Percentiles rank a stretch among this genome's conserved stretches.
Evolutionary conservation across 345 rosid genomes (phyloP).

Genomic region (Crucihimalaya himalaica): DNA sequence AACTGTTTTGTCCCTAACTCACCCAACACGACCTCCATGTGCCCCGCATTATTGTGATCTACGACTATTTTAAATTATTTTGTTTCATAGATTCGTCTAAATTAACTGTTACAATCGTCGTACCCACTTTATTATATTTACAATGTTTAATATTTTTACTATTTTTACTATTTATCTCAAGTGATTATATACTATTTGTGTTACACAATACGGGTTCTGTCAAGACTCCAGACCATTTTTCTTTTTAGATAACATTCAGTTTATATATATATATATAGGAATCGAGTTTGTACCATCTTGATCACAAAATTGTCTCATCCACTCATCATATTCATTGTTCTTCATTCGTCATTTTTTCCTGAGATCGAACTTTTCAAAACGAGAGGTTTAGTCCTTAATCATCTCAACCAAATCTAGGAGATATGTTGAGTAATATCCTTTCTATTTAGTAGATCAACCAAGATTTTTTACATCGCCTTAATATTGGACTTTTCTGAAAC

Average conservation of each 20-base stretch:
- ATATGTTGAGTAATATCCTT: not conserved
- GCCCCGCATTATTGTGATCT: slow-evolving; percentile 34
- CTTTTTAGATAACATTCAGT: not conserved
- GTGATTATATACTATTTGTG: not conserved
- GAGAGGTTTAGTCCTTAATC: too few relatives aligned
- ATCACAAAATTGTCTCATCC: not conserved
- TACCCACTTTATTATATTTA: slow-evolving; percentile 7
- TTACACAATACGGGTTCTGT: not conserved
- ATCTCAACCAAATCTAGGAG: not conserved
- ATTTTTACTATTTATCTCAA: not conserved
- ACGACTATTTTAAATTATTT: not conserved
- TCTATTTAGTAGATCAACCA: not conserved
- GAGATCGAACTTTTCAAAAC: too few relatives aligned
- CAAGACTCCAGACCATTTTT: too few relatives aligned
- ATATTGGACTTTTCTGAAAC: not conserved
- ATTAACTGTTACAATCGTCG: slow-evolving; percentile 8
- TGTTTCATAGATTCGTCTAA: slow-evolving; percentile 14
- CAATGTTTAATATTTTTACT: not conserved
- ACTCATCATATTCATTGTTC: not conserved
- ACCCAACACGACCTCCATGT: slow-evolving; percentile 42
- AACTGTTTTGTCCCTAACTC: slow-evolving; percentile 43
- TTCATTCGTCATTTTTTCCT: not conserved
- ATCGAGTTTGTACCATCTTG: not conserved
- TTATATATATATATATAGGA: not conserved
- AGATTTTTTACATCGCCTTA: slow-evolving; percentile 3